phyloP scores from a whole-genome alignment of 1,284 basidiomycete species.

The Fomitopsis palustris region DNA sequence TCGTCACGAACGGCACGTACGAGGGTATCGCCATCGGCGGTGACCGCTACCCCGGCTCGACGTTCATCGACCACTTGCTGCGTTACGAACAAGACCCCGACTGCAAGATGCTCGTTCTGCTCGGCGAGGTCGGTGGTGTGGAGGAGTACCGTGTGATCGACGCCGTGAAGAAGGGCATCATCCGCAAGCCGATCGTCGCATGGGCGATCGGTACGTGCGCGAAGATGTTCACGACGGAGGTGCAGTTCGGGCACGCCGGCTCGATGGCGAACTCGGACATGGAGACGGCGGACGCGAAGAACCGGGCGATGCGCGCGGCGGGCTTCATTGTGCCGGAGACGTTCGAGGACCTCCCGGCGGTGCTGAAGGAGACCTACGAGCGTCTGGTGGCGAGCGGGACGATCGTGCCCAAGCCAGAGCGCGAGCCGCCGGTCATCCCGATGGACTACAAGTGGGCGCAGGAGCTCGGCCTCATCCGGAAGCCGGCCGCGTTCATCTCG shows the following conservation, averaged over 20 bases:
- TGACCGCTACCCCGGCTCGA: conserved; percentile 97
- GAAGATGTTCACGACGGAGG: conserved; percentile 99
- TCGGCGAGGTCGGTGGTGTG: conserved; percentile 98
- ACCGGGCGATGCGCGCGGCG: conserved; percentile 90
- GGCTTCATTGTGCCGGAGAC: conserved; percentile 98
- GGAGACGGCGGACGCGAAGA: conserved; percentile 99
- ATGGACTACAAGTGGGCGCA: conserved; percentile 99
- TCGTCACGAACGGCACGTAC: conserved; percentile 98
- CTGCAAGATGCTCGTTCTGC: conserved; percentile 98
- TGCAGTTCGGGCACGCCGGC: conserved; percentile 98
- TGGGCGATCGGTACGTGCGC: conserved; percentile 99
- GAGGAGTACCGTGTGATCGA: conserved; percentile 99
- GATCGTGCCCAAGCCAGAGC: conserved; percentile 75
- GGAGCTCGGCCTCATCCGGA: conserved; percentile 97
- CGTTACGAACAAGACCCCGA: conserved; percentile 97
- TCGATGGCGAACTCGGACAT: conserved; percentile 97
- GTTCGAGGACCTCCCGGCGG: conserved; percentile 92
- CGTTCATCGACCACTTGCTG: conserved; percentile 98
- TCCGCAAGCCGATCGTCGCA: conserved; percentile 98
- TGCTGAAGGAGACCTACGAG: conserved; percentile 85
- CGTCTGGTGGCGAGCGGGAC: conserved; percentile 71
- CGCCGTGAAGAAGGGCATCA: conserved; percentile 90
- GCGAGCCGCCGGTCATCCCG: conserved; percentile 92
- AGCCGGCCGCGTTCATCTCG: conserved; percentile 99
- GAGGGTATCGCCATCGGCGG: conserved; percentile 99